Evolutionary conservation across 176 grass and related monocot species (phyloP), one percentile per base, ranked within the genome.

Genomic region (Rhynchospora breviuscula): DNA sequence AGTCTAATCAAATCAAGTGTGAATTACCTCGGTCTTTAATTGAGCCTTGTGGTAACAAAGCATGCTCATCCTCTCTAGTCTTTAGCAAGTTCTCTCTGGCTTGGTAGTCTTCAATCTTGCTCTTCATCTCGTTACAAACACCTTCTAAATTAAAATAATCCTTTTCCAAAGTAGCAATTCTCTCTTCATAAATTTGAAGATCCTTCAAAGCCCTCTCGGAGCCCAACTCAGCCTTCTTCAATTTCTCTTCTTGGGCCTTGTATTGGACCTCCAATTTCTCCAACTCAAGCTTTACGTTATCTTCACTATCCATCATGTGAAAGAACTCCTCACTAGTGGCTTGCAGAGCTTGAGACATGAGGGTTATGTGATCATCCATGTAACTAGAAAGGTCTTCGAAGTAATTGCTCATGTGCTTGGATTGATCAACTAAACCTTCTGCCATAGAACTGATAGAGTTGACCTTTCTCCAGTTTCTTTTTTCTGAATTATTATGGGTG

Each of bases 341-440:
- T 76, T 93, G 89, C 64, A 95, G 63, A 83, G 83, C 86, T 86
- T 52, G 91, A 49, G 81, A 83, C 83, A 93, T 74, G 63, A 84
- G 75, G 29, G 71, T 80, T 82, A 86, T 86, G 85, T 93, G 87
- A 35, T 82, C 83, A 83, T 90, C 89, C 73, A 93, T 88, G 72
- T 90, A 86, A 58, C 79, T 83, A 64, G 89, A 95, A 68, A 93
- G 84, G 85, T 90, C 91, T 88, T 89, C 80, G 67, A 93, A 89
- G 66, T 86, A 88, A 21, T 71, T 78, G 56, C 72, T 70, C 57
- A 90, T 40, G 57, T 86, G 46, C 80, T 90, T 81, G 47, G 86
- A 85, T 91, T 89, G 84, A 46, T 78, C 84, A 80, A 81, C 92
- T 67, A 93, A 80, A 44, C 87, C 68, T 65, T 87, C 95, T 79